phyloP scores from a whole-genome alignment of 495 filamentous ascomycete genomes.

The Neurospora sp. region DNA sequence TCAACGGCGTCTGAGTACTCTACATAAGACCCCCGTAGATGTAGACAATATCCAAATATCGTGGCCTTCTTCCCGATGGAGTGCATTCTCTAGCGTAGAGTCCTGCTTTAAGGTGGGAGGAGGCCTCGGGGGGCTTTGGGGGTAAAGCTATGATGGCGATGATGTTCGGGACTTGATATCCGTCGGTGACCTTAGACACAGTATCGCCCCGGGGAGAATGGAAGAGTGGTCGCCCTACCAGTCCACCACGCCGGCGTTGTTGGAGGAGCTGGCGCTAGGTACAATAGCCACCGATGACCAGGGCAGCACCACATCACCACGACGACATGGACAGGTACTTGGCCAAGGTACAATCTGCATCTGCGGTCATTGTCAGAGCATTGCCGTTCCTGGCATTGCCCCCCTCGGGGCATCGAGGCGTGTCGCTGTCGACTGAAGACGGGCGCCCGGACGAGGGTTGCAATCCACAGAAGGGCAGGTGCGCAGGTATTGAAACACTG shows the following conservation, averaged over 20 bases:
- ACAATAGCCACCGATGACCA: neutral
- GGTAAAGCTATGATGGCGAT: neutral
- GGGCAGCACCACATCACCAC: neutral
- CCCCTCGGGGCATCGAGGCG: neutral
- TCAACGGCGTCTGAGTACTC: neutral
- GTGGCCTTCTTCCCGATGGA: neutral
- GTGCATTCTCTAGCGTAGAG: neutral
- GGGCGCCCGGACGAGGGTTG: neutral
- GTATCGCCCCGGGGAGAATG: neutral
- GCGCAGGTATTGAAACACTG: neutral
- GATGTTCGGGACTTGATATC: neutral
- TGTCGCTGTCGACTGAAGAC: neutral
- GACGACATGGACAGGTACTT: neutral
- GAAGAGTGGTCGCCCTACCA: neutral
- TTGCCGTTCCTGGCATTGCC: neutral
- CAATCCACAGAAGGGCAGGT: neutral
- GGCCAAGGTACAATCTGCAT: neutral
- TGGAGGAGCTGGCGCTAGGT: neutral
- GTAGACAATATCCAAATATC: neutral
- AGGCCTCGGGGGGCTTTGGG: neutral
- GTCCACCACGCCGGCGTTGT: neutral
- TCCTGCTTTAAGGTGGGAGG: neutral
- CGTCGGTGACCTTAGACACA: neutral
- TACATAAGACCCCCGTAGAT: neutral
- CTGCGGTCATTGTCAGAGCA: neutral